These are phyloP conservation scores for Sequoia sempervirens DNA, from an alignment of 75 land plant species.

Conservation along the genomic window DNA sequence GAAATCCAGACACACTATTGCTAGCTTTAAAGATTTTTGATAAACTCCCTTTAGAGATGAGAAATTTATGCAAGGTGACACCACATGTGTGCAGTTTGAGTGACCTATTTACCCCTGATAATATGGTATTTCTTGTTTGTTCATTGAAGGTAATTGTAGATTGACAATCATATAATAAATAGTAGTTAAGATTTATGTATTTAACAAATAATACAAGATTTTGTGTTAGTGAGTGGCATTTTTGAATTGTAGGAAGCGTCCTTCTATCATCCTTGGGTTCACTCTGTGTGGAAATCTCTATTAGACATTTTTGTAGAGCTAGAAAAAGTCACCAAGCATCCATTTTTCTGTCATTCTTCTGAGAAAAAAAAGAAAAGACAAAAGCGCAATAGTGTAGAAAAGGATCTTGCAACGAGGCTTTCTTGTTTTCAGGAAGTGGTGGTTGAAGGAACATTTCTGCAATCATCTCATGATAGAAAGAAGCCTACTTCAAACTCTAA, in stretches of 20 bases:
- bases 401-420: constrained; percentile 38
- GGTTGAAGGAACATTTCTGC: constrained; percentile 71
- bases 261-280: constrained; percentile 86
- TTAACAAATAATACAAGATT: background rate
- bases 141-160: constrained; percentile 64
- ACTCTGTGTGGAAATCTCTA: constrained; percentile 75
- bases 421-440: constrained; percentile 56
- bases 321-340: constrained; percentile 18
- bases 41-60: constrained; percentile 33
- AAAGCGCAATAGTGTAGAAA: constrained; percentile 37
- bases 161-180: background rate
- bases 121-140: constrained; percentile 39
- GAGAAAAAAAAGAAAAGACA: constrained; percentile 62
- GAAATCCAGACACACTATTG: constrained; percentile 78
- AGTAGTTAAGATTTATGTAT: background rate
- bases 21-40: constrained; percentile 61
- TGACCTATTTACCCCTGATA: constrained; percentile 49
- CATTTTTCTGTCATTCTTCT: constrained; percentile 16
- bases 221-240: constrained; percentile 5
- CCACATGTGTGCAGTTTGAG: constrained; percentile 56
- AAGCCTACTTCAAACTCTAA: too few relatives aligned
- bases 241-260: constrained; percentile 71
- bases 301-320: constrained; percentile 49
- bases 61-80: constrained; percentile 45
- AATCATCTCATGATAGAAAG: constrained; percentile 94